Evolutionary conservation across 345 rosid genomes (phyloP), one percentile per base, ranked within the genome.

Genomic region (Alliaria petiolata): DNA sequence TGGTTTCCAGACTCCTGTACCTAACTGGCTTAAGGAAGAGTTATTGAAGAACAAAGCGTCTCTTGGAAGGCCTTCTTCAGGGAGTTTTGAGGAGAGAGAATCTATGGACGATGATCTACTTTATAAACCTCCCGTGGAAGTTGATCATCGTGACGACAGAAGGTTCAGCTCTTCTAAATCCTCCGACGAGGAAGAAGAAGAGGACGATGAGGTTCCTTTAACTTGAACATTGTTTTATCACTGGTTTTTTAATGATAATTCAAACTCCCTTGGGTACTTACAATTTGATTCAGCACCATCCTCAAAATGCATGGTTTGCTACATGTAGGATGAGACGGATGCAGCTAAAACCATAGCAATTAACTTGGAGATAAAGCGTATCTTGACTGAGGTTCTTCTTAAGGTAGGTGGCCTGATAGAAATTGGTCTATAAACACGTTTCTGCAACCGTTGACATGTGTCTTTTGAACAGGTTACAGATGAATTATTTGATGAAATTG

Each of bases 1-100:
- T 50, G 43, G 6, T 76, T 80, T 77, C 69, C 87, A 95, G 99
- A 91, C 84, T 54, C 80, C 88, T 69, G 92, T 95, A 47, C 99
- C 99, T 76, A 87, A 86, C 76, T 95, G 99, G 99, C 97, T 95
- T 53, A 87, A 87, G 80, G 99, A 92, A 72, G 98, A 95, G 81
- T 82, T 95, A 66, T 82, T 87, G 61, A 92, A 90, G 89, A 89
- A 83, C 62, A 93, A 90, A 83, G 83, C 89, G 34, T 80, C 84
- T 60, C 77, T 84, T 72, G 69, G 88, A 43, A 88, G 82, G 77
- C 79, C 93, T 62, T 84, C 92, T 60, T 65, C 81, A 38, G 96
- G 84, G 64, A 79, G 81, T 82, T 64, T 83, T 65, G 93, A 81
- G 73, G 90, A 82, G 82, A 67, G 75, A 61, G 77, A 81, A 30